These are phyloP conservation scores for Aquilaria agallochum DNA, from an alignment of 441 rosid genomes.

Conservation along the genomic window DNA sequence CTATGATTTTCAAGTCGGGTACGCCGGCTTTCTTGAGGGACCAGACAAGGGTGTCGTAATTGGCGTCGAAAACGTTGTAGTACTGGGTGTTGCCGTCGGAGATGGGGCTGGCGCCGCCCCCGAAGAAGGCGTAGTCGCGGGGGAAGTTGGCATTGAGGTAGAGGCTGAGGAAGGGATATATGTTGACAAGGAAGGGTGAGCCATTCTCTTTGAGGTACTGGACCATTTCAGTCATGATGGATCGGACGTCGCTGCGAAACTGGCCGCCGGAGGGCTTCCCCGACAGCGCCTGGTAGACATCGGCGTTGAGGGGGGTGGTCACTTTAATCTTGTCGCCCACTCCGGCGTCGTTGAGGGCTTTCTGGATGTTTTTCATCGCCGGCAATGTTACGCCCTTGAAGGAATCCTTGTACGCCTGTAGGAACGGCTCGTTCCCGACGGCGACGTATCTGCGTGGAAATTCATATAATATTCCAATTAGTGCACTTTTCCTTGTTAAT, in stretches of 20 bases:
- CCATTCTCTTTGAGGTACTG: slow-evolving; percentile 35
- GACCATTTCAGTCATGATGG: slow-evolving; percentile 37
- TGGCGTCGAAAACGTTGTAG: slow-evolving; percentile 76
- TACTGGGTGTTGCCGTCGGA: slow-evolving; percentile 41
- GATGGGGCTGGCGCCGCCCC: slow-evolving; percentile 23
- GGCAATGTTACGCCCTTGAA: slow-evolving; percentile 44
- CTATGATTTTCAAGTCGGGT: slow-evolving; percentile 45
- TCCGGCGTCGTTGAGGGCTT: slow-evolving; percentile 61
- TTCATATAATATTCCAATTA: background rate
- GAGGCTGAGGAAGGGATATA: slow-evolving; percentile 89
- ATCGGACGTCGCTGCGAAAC: slow-evolving; percentile 50
- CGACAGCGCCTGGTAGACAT: slow-evolving; percentile 56
- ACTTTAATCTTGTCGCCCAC: slow-evolving; percentile 53
- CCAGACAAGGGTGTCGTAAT: slow-evolving; percentile 70
- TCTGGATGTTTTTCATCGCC: slow-evolving; percentile 66
- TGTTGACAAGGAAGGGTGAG: slow-evolving; percentile 75
- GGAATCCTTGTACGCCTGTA: slow-evolving; percentile 56
- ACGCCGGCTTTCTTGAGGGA: slow-evolving; percentile 45
- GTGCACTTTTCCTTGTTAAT: too few species aligned
- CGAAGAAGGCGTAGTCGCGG: slow-evolving; percentile 56
- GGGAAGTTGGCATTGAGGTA: slow-evolving; percentile 57
- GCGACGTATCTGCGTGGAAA: slow-evolving; percentile 61
- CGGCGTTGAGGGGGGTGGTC: slow-evolving; percentile 68
- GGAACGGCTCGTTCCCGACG: slow-evolving; percentile 88
- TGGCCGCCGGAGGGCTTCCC: slow-evolving; percentile 61